A percentile compares a stretch with the other conserved stretches of the same genome.
phyloP scores from a whole-genome alignment of 768 basidiomycete species.

The Termitomyces bulborhizus region DNA sequence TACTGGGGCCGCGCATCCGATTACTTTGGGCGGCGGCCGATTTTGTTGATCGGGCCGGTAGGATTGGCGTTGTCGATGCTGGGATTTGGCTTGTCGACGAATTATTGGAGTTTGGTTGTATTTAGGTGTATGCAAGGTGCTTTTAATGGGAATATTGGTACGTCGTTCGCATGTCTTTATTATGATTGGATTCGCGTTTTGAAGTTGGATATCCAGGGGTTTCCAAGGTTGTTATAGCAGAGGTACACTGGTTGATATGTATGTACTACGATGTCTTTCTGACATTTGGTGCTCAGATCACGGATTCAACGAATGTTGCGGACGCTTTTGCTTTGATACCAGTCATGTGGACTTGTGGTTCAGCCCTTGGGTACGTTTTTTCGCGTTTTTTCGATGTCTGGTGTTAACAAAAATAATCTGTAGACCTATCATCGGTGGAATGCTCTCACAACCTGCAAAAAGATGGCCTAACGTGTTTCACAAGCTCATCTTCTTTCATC shows the following conservation, averaged over 20 bases:
- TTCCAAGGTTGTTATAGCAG: conserved; percentile 16
- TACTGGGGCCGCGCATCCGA: conserved; percentile 30
- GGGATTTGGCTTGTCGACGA: conserved; percentile 27
- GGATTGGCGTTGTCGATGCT: conserved; percentile 25
- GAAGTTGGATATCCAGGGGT: conserved; percentile 6
- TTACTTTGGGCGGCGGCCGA: conserved; percentile 24
- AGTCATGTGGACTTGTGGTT: conserved; percentile 21
- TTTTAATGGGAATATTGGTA: conserved; percentile 37
- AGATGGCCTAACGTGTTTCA: conserved; percentile 23
- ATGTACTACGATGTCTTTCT: not conserved
- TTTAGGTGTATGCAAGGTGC: conserved; percentile 17
- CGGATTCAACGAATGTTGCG: conserved; percentile 22
- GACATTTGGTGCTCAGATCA: conserved; percentile 13
- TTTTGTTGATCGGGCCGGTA: conserved; percentile 26
- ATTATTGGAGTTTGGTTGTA: conserved; percentile 11
- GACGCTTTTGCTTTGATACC: conserved; percentile 23
- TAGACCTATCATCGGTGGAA: conserved; percentile 22
- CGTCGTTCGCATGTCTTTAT: not conserved
- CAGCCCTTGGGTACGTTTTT: conserved; percentile 17
- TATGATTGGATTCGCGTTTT: not conserved
- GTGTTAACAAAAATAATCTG: not conserved
- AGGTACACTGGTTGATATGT: conserved; percentile 2
- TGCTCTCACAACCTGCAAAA: conserved; percentile 24
- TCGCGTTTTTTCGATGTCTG: not conserved
- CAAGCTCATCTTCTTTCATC: conserved; percentile 20